Evolutionary conservation across 2,329 filamentous ascomycete genomes (phyloP), one percentile per base, ranked within the genome.

Genomic region (Botrytis tulipae): DNA sequence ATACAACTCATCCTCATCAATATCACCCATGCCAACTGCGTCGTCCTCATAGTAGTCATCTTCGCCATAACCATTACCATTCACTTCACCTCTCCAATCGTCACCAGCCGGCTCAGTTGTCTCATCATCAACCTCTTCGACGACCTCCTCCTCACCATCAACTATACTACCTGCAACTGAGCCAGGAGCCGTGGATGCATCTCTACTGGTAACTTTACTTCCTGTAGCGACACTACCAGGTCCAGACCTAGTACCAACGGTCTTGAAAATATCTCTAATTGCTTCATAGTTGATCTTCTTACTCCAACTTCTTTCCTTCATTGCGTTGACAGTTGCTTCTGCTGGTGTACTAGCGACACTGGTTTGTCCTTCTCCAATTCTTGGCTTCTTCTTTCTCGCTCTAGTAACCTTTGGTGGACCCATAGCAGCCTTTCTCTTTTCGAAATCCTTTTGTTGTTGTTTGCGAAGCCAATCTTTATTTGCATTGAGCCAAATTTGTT

Each of bases 381-480:
- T 83, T 1, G 89, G 87, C 76, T 84, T 85, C 76, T 87, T 87
- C 74, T 85, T 84, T 40, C 87, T 84, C 71, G 87, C 87, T 37
- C 89, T 85, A n/a, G 83, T 86, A 73, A 86, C 87, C 83, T 87
- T 92, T 73, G 85, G 87, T 76, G 76, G 85, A 73, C 83, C 87
- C 16, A 86, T 86, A 40, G 81, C 84, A 74, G 88, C 88, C 75
- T 89, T 84, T 82, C 94, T 93, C 74, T 90, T 88, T 57, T 92
- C 89, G 73, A 97, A 91, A 10, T 92, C 87, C 82, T 96, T 97
- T 74, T 93, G 90, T 80, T 98, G 94, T 80, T 97, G 92, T 67
- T 90, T 88, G 14, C 95, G 92, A 57, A 99, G 86, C 88, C 95
- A 99, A 77, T 97, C 94, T 81, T 96, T 94, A 82, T 99, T 98